Evolutionary conservation across 164 flowering plant genomes (phyloP), one percentile per base, ranked within the genome.

Genomic region (Protea cynaroides): DNA sequence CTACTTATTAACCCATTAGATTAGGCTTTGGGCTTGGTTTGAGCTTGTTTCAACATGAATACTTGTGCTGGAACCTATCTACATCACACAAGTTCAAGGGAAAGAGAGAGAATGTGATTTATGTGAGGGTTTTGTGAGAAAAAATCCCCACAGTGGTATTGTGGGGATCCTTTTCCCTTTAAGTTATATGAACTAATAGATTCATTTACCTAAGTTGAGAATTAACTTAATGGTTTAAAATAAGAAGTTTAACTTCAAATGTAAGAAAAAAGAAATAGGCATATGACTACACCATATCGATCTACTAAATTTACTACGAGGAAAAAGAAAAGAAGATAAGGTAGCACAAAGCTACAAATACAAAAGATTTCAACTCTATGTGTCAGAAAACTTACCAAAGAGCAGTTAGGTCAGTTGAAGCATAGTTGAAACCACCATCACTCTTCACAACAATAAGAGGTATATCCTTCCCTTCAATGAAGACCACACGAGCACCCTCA

Each of bases 401-500:
- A 66, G 99, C 97, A 25, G 99, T 57, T 19, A 94, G 80, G 83
- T 94, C 99, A 56, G 99, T 94, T 56, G 99, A 91, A 55, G 95
- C 95, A 76, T 94, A 94, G 76, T 91, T 94, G 81, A 50, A 94
- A 56, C 97, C 97, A 57, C 99, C 97, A 76, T 94, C 99, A 22
- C 86, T 89, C 84, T 94, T 91, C 70, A 88, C 90, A 69, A 88
- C 94, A 76, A 94, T 94, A 43, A 92, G 86, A 53, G 99, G 99
- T 65, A 83, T 86, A 1, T 84, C 80, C 38, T 82, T 61, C 57
- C 94, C 97, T 72, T 95, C 86, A 74, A 92, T 70, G 64, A 79
- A 73, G 59, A 95, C 92, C 36, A 95, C 97, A 57, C 86, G 89
- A 56, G 97, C 97, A 65, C 96, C 97, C 71, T 89, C 77, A 75